Base-by-base conservation (phyloP, 2,329 filamentous ascomycete species). In the Talaromyces sp. region DNA sequence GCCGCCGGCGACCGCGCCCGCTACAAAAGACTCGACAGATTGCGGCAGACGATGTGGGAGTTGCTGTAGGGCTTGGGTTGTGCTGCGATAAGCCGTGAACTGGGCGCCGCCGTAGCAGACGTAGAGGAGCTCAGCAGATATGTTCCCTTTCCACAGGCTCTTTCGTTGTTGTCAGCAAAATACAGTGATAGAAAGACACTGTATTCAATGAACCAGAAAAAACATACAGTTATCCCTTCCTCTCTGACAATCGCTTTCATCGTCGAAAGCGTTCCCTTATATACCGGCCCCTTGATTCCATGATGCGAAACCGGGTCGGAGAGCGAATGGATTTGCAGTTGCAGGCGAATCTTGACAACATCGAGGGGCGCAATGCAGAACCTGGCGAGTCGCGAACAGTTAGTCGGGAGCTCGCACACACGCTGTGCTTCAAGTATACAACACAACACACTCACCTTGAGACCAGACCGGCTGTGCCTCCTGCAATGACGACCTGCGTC, bases 341-440 rank as follows among this genome's bases (percentile, higher is more conserved):
- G 94, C 52, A 97, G 87, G 53, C 94, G 90, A 77, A 99, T 99
- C 81, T 99, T 97, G 78, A 97, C 87, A 64, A 99, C 94, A 75
- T 99, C 94, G 66, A 99, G 89, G 57, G 94, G 94, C 19, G 94
- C 91, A 72, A 97, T 88, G 71, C 94, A 85, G 80, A 99, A 97
- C 73, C 90, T 92, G 67, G 19, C 26, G 53, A 3, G 27, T 10
- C 12, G 14, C 46, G 14, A 5, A 17, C 8, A 3, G 6, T 57
- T 29, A 57, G 24, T 48, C 29, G 12, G 12, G 7, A 21, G 3
- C 9, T 24, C 14, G 12, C 11, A 32, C 17, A 21, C 11, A 32
- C 17, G 14, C 19, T 19, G 3, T 27, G 41, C n/a, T 19, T n/a
- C 43, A 29, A 21, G 58, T 17, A 27, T 31, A 29, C 24, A 29